Evolutionary conservation across 768 basidiomycete species (phyloP), one percentile per base, ranked within the genome.

Genomic region (Cubamyces sp.): DNA sequence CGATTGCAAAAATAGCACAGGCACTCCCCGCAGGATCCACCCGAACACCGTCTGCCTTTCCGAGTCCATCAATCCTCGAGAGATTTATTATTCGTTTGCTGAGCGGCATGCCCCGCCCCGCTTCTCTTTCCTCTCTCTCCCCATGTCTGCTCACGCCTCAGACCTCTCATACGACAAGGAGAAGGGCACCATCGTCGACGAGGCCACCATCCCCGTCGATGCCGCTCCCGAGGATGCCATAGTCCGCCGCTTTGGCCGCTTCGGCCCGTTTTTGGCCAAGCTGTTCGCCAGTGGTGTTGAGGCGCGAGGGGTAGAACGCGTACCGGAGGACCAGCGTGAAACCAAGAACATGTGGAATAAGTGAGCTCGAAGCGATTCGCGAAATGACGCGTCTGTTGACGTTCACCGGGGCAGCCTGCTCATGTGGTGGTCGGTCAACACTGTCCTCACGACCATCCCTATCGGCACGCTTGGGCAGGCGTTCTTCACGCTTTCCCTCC

Each of bases 351-450:
- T 74, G 15, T 80, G 79, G 77, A 81, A 80, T 67, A 79, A 79
- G 78, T 77, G 51, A 47, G 75, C 74, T 34, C 34, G 11, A 15
- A 26, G 41, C 15, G 18, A 47, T 16, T 28, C n/a, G 54, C n/a
- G 6, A 18, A 28, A 69, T 21, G 64, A 59, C 57, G 43, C 30
- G 45, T 34, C 19, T 23, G 30, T 61, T 42, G 58, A 61, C 26
- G 47, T 11, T 49, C 34, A 9, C n/a, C 4, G 43, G 50, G 23
- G 16, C 40, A 78, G 82, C 68, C 65, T 82, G 40, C 70, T 79
- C 16, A 79, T 82, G 78, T 81, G 79, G 79, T 80, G 78, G 78
- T 82, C 80, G 25, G 82, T 81, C 60, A 84, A 82, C 61, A 74
- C 73, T 16, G 70, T 70, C 19, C 60, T 69, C 51, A 78, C 78